Evolutionary conservation across 192 early-diverging fungal genomes (phyloP).

Genomic region (Backusella psychrophila): DNA sequence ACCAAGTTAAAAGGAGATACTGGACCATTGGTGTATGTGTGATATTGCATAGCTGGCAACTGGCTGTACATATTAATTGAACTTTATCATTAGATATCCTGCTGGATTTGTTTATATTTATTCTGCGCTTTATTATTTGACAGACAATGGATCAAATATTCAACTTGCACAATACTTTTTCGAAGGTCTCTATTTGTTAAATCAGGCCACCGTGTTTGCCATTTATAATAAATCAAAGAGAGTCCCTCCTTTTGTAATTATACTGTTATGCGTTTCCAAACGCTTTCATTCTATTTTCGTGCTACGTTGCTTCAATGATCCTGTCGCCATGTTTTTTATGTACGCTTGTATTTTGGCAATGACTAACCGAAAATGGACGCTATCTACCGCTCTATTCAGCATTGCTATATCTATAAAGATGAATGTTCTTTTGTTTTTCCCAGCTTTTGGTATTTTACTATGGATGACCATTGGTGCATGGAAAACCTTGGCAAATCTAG

Average conservation of each 20-base stretch:
- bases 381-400: conserved; percentile 67
- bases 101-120: conserved; percentile 94
- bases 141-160: conserved; percentile 65
- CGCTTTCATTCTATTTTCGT: conserved; percentile 94
- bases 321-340: conserved; percentile 83
- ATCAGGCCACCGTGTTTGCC: conserved; percentile 58
- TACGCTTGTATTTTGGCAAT: conserved; percentile 69
- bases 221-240: conserved; percentile 61
- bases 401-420: conserved; percentile 89
- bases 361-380: conserved; percentile 45
- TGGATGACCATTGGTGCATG: conserved; percentile 48
- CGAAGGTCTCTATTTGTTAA: conserved; percentile 71
- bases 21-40: conserved; percentile 83
- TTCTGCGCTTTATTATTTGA: conserved; percentile 66
- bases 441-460: conserved; percentile 73
- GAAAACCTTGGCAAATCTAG: conserved; percentile 47
- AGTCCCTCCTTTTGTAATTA: conserved; percentile 64
- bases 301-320: conserved; percentile 92
- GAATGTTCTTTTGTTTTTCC: conserved; percentile 91
- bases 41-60: not conserved
- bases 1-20: conserved; percentile 79
- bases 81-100: conserved; percentile 62
- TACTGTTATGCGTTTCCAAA: conserved; percentile 68
- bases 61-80: not conserved
- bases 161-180: conserved; percentile 81